Evolutionary conservation across 73 alveolate genomes (phyloP).

Genomic region (Tetrahymena borealis): DNA sequence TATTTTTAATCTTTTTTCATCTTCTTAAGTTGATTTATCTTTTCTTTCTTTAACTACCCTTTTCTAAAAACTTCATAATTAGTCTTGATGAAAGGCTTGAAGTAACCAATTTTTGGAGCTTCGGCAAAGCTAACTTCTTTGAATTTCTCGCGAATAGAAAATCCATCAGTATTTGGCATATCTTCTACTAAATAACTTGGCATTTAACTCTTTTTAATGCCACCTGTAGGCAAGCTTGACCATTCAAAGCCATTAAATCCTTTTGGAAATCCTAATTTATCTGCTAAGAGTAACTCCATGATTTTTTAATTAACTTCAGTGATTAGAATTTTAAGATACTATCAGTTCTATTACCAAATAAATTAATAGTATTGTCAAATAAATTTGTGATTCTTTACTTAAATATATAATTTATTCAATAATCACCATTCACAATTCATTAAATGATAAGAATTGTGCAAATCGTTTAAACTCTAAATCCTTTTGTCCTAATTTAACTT

Average conservation of each 20-base stretch:
- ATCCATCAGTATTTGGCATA: neutral
- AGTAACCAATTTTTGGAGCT: neutral
- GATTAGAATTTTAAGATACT: neutral
- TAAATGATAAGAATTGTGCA: no score
- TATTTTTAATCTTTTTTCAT: neutral
- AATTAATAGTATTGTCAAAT: no score
- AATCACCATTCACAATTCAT: neutral
- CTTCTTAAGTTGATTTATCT: neutral
- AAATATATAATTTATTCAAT: neutral
- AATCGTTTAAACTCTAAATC: no score
- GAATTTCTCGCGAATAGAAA: neutral
- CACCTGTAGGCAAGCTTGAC: neutral
- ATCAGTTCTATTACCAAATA: neutral
- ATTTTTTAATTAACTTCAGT: neutral
- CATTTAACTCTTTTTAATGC: neutral
- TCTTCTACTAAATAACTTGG: neutral
- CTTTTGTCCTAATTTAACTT: no score
- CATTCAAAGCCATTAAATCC: neutral
- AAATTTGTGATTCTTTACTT: neutral
- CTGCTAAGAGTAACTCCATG: neutral
- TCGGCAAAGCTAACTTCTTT: neutral
- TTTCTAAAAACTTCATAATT: neutral
- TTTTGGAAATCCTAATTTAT: neutral
- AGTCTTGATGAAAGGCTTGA: neutral
- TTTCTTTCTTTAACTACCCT: neutral